Evolutionary conservation across 73 alveolate genomes (phyloP), one percentile per base, ranked within the genome.

Genomic region (Uronychia setigera): DNA sequence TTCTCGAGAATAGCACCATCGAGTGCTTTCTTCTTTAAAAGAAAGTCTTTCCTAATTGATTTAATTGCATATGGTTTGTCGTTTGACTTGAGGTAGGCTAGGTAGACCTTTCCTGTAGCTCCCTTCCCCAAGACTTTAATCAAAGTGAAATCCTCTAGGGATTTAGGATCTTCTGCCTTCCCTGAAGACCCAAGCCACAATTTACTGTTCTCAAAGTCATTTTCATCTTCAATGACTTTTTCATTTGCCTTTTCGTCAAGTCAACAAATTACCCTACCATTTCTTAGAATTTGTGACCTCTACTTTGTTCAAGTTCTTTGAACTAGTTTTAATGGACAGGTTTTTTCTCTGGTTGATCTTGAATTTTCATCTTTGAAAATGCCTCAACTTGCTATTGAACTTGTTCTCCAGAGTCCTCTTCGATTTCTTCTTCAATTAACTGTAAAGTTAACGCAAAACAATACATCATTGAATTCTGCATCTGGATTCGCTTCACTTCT

Each of bases 11-110:
- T 74, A 32, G 85, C 80, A 78, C 80, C 80, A 46, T 87, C 89
- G 26, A 95, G 78, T 81, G 93, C 90, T 86, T 93, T 97, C 34
- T 88, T 91, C 46, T 94, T 96, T 13, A 94, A 80, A 31, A 94
- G 82, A 76, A 91, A 91, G 80, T 94, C 98, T 83, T 92, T 89
- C 89, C 88, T 91, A 46, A 93, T 82, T 31, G 91, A 67, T 59
- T 91, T 86, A 29, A 91, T 90, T 58, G 96, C 95, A 80, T 88
- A 83, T n/a, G 35, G 60, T 0, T 59, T 5, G 35, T 80, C 74
- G 0, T 35, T 76, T 13, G 78, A 32, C 0, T 87, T 80, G 33
- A 33, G 79, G 31, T 31, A 0, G 1, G 59, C 83, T 77, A 77
- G 31, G 31, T 26, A 77, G 57, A 77, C 83, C 59, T 77, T 77